Evolutionary conservation across 2,329 filamentous ascomycete genomes (phyloP).

Genomic region (Ophiostoma fasciatum): DNA sequence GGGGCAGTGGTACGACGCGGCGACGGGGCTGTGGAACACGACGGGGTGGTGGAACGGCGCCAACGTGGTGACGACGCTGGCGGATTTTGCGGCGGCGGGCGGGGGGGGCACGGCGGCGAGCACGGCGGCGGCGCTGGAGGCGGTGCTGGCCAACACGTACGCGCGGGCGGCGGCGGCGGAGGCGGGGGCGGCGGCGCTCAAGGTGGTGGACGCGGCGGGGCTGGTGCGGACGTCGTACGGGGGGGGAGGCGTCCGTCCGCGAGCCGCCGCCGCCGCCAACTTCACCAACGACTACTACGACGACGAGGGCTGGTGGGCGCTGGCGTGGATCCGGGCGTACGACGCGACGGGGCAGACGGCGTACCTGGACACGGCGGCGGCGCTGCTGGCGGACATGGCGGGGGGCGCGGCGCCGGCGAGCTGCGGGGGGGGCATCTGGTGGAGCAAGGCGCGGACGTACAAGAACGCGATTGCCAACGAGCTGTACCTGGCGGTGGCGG

Average conservation of each 20-base stretch:
- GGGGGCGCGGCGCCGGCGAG: slow-evolving; percentile 24
- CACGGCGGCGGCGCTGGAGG: slow-evolving; percentile 23
- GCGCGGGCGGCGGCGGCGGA: slow-evolving; percentile 27
- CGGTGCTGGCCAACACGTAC: slow-evolving; percentile 30
- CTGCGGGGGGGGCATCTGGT: slow-evolving; percentile 41
- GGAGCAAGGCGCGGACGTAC: slow-evolving; percentile 35
- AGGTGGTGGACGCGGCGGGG: neutral
- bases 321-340: slow-evolving; percentile 39
- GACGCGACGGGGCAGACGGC: slow-evolving; percentile 30
- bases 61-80: slow-evolving; percentile 48
- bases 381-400: slow-evolving; percentile 41
- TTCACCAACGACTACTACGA: slow-evolving; percentile 45
- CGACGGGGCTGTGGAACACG: slow-evolving; percentile 47
- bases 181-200: slow-evolving; percentile 18
- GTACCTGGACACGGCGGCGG: slow-evolving; percentile 35
- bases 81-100: slow-evolving; percentile 30
- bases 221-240: slow-evolving; percentile 20
- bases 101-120: slow-evolving; percentile 18
- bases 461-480: slow-evolving; percentile 44
- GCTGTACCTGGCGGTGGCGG: slow-evolving; percentile 36
- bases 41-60: slow-evolving; percentile 63
- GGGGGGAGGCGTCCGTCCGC: slow-evolving; percentile 9
- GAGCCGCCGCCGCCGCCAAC: slow-evolving; percentile 25
- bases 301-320: slow-evolving; percentile 49
- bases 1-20: slow-evolving; percentile 39